Conservation (phyloP, 2,329 filamentous ascomycete genomes). For the Colletotrichum chlorophyti region DNA sequence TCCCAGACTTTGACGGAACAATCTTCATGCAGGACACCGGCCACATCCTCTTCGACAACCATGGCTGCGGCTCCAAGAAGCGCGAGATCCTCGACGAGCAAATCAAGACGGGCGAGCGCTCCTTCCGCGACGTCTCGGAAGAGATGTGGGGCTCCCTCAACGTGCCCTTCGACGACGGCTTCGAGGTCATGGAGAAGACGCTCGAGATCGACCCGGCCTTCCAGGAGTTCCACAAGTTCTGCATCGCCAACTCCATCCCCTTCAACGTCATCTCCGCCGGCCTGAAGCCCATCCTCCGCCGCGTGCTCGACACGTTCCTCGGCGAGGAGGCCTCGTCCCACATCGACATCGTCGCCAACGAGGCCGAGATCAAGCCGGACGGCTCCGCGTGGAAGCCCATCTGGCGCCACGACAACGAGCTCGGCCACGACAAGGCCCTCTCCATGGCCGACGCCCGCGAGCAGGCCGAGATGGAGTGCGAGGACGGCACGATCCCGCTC, state of each 20-base stretch:
- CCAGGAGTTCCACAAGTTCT: conserved; percentile 69
- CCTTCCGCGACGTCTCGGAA: conserved; percentile 73
- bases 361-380: conserved; percentile 64
- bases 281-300: conserved; percentile 67
- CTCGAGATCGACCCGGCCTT: conserved; percentile 71
- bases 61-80: conserved; percentile 65
- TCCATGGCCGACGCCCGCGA: conserved; percentile 68
- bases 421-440: conserved; percentile 72
- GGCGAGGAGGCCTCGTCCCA: conserved; percentile 64
- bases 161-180: conserved; percentile 72
- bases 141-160: conserved; percentile 75
- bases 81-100: conserved; percentile 66
- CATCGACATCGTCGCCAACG: conserved; percentile 74
- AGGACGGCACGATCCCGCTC: conserved; percentile 68
- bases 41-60: conserved; percentile 71
- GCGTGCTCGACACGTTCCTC: conserved; percentile 69
- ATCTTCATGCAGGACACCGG: conserved; percentile 77
- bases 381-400: conserved; percentile 69
- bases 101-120: conserved; percentile 69
- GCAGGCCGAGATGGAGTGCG: conserved; percentile 57
- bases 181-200: conserved; percentile 66
- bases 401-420: conserved; percentile 70
- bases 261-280: conserved; percentile 76
- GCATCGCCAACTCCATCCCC: conserved; percentile 66
- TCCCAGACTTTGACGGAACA: conserved; percentile 71